phyloP scores from a whole-genome alignment of 2,329 filamentous ascomycete genomes.

The Lomentospora prolificans region DNA sequence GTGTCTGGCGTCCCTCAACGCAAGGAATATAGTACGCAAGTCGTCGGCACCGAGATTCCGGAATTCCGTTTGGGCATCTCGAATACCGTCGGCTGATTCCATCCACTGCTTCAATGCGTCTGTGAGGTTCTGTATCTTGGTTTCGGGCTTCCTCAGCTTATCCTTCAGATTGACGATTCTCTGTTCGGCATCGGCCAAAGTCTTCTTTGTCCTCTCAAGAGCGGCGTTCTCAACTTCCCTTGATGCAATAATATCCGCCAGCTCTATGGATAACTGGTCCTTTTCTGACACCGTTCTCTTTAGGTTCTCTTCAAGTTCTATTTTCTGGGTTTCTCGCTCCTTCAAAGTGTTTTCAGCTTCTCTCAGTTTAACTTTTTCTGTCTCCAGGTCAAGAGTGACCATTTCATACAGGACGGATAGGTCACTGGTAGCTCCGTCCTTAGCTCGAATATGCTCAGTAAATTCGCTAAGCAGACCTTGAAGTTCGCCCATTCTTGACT shows the following conservation, averaged over 20 bases:
- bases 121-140: slow-evolving; percentile 4
- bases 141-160: slow-evolving; percentile 10
- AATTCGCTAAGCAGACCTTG: slow-evolving; percentile 14
- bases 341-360: background rate
- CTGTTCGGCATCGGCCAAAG: slow-evolving; percentile 11
- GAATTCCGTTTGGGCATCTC: slow-evolving; percentile 6
- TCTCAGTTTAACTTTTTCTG: background rate
- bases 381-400: background rate
- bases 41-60: slow-evolving; percentile 5
- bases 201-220: slow-evolving; percentile 4
- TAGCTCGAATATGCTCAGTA: slow-evolving; percentile 14
- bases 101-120: slow-evolving; percentile 10
- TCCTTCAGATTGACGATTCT: slow-evolving; percentile 11
- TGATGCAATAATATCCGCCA: background rate
- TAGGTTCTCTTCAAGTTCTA: background rate
- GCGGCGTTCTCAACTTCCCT: background rate
- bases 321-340: background rate
- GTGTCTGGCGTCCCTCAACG: background rate
- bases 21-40: slow-evolving; percentile 4
- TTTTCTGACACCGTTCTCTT: background rate
- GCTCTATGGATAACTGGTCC: background rate
- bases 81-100: slow-evolving; percentile 5
- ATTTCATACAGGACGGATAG: background rate
- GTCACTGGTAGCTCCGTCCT: background rate
- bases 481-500: slow-evolving; percentile 12